Percentiles rank a stretch among this genome's conserved stretches.
These are phyloP conservation scores for Paramecium primaurelia DNA, from an alignment of 73 alveolate genomes.

Conservation along the genomic window DNA sequence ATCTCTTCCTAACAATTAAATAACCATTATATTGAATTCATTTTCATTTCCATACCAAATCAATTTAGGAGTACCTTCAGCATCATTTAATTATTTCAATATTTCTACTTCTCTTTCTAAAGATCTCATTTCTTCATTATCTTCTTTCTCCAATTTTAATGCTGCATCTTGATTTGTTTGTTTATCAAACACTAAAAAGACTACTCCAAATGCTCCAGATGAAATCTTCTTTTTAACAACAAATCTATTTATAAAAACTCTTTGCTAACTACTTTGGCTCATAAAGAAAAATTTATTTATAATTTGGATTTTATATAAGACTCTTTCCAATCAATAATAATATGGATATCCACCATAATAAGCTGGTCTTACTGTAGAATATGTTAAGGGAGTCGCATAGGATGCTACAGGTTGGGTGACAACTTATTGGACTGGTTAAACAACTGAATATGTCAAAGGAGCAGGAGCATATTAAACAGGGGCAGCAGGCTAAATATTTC, in stretches of 20 bases:
- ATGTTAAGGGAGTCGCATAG: conserved; percentile 21
- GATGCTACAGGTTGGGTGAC: neutral
- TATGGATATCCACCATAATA: neutral
- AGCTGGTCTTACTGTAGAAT: conserved; percentile 37
- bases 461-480: conserved; percentile 18
- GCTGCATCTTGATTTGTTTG: conserved; percentile 20
- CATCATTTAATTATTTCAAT: neutral
- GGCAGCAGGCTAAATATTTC: neutral
- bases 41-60: conserved; percentile 21
- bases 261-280: neutral
- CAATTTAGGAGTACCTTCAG: conserved; percentile 15
- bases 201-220: conserved; percentile 42
- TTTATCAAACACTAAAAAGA: neutral
- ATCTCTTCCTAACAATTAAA: conserved; percentile 34
- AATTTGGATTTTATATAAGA: neutral
- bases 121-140: conserved; percentile 48
- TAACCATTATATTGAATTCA: neutral
- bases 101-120: conserved; percentile 20
- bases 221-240: conserved; percentile 7
- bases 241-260: neutral
- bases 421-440: neutral
- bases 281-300: neutral
- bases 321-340: neutral
- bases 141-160: conserved; percentile 18
- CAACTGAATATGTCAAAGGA: neutral